Evolutionary conservation across 352 stramenopile genomes (phyloP).

Genomic region (Phytopythium vexans): DNA sequence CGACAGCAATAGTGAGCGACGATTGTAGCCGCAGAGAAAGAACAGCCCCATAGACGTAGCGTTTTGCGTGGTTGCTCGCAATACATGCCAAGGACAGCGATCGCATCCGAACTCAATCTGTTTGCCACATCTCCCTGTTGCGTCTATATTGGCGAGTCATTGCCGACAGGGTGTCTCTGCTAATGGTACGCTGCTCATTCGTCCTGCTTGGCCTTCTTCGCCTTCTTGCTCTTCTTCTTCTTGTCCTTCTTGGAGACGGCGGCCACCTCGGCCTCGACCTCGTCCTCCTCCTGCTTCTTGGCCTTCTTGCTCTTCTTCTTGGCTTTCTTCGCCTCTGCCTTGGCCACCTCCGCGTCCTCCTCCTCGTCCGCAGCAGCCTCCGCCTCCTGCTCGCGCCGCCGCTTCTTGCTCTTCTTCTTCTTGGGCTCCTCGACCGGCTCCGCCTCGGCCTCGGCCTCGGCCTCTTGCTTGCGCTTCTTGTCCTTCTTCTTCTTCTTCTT

Average conservation of each 20-base stretch:
- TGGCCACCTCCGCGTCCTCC: background rate
- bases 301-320: slow-evolving; percentile 22
- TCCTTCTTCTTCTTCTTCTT: slow-evolving; percentile 41
- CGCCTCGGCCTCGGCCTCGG: slow-evolving; percentile 2
- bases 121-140: too few species aligned
- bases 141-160: too few species aligned
- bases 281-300: slow-evolving; percentile 26
- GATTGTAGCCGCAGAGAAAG: too few species aligned
- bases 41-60: too few species aligned
- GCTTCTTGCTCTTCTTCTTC: slow-evolving; percentile 24
- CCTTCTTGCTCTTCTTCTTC: slow-evolving; percentile 33
- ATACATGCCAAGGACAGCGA: too few species aligned
- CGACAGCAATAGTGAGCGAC: background rate
- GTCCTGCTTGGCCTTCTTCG: slow-evolving; percentile 41
- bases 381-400: slow-evolving; percentile 45
- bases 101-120: too few species aligned
- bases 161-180: too few species aligned
- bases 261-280: background rate
- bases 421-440: slow-evolving; percentile 1
- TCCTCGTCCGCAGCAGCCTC: slow-evolving; percentile 14
- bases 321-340: slow-evolving; percentile 6
- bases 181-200: slow-evolving; percentile 9
- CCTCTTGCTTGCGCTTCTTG: slow-evolving; percentile 34
- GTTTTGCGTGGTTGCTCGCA: too few species aligned
- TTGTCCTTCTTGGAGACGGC: slow-evolving; percentile 1